Percentiles rank a stretch among this genome's conserved stretches.
These are phyloP conservation scores for Colletotrichum echinochloae DNA, from an alignment of 2,329 filamentous ascomycete species.

Conservation along the genomic window DNA sequence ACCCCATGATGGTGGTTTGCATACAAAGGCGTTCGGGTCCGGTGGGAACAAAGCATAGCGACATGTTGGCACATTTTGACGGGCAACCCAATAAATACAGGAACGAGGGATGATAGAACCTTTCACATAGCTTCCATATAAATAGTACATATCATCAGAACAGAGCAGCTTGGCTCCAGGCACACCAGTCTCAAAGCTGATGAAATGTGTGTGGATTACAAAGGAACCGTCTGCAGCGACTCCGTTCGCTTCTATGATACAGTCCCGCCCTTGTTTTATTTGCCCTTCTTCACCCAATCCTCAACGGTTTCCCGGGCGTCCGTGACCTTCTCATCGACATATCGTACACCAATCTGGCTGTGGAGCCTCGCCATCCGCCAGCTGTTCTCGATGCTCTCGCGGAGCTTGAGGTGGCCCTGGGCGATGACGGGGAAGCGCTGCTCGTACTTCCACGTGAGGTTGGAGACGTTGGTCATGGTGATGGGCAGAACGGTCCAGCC, in stretches of 20 bases:
- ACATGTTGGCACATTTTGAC: conserved; percentile 21
- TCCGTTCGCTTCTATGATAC: conserved; percentile 42
- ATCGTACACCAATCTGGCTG: conserved; percentile 74
- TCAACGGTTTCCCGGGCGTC: conserved; percentile 82
- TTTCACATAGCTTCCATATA: not conserved
- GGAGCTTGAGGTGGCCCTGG: conserved; percentile 80
- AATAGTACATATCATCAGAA: not conserved
- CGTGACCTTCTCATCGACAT: conserved; percentile 84
- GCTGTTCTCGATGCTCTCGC: conserved; percentile 76
- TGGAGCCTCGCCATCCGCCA: conserved; percentile 81
- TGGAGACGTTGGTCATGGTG: conserved; percentile 89
- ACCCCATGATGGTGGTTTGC: conserved; percentile 5
- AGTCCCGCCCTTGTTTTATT: conserved; percentile 60
- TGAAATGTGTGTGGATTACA: conserved; percentile 39
- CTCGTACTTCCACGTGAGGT: conserved; percentile 93
- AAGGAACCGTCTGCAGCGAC: conserved; percentile 39
- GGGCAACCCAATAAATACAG: not conserved
- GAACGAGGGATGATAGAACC: conserved; percentile 14
- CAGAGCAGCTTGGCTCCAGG: not conserved
- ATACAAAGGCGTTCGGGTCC: conserved; percentile 37
- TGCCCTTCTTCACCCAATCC: conserved; percentile 91
- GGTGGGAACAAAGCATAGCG: conserved; percentile 31
- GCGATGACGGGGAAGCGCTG: conserved; percentile 86
- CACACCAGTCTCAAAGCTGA: conserved; percentile 5
- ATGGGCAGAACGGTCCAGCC: conserved; percentile 88